Evolutionary conservation across 306 rosid genomes (phyloP), one percentile per base, ranked within the genome.

Genomic region (Begonia masoniana): DNA sequence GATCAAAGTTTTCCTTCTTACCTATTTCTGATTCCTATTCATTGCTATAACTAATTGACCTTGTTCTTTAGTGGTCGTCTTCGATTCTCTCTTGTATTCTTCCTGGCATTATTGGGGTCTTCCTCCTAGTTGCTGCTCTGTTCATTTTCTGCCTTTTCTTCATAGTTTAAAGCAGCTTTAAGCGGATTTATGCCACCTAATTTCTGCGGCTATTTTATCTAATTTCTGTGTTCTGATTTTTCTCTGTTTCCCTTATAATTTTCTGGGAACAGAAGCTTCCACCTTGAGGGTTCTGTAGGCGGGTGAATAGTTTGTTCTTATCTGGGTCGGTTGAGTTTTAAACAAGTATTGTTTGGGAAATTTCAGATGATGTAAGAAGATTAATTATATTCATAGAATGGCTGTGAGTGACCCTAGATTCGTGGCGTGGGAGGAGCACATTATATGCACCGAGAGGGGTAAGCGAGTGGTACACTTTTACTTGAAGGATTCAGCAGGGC

Each of bases 361-460:
- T 65, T 59, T 47, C 55, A 49, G 56, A 63, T 55, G 57, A 60
- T 75, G 68, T 68, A 69, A 49, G 51, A 50, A 45, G 53, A n/a
- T 35, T 1, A 26, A 58, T 12, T n/a, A 17, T 17, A 13, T 58
- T 59, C 4, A 45, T n/a, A 10, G 63, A 62, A 75, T 82, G 85
- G 55, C 74, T 43, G 50, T 46, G 68, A 59, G 47, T 50, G 63
- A 62, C 43, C 64, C 66, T 46, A 56, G 59, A 54, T 86, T 82
- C 58, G 83, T 82, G 74, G 50, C 76, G n/a, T 86, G 95, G 95
- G 88, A 86, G 71, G 95, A 82, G 78, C 72, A 63, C 59, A 76
- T 78, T 64, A 50, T 82, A 66, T 75, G 85, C 57, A 83, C 71
- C 41, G 95, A 79, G 54, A 80, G 82, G 43, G 95, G 95, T 51